Percentiles rank a stretch among this genome's conserved stretches.
These are phyloP conservation scores for Drechmeria coniospora DNA, from an alignment of 2,329 filamentous ascomycete species.

Conservation along the genomic window DNA sequence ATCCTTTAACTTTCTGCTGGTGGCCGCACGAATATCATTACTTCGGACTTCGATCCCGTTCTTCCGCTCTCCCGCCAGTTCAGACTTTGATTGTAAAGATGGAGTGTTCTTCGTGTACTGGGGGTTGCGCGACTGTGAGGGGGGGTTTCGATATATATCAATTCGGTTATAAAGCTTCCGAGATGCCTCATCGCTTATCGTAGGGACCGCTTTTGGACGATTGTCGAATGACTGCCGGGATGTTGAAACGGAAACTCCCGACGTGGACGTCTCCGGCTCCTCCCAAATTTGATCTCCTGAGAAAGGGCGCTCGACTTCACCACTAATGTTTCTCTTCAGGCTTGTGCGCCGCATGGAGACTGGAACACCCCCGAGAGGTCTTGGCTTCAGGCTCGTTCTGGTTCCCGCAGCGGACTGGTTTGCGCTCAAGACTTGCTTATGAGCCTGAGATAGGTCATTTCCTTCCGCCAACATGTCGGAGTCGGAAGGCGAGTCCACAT, in stretches of 20 bases:
- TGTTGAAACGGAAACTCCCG: constrained; percentile 7
- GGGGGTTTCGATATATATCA: constrained; percentile 75
- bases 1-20: constrained; percentile 75
- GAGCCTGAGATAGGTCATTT: constrained; percentile 21
- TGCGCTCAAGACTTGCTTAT: constrained; percentile 13
- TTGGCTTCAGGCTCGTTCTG: constrained; percentile 25
- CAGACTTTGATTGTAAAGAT: constrained; percentile 15
- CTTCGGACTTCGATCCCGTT: constrained; percentile 71
- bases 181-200: constrained; percentile 20
- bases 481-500: constrained; percentile 26
- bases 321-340: constrained; percentile 54
- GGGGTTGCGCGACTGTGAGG: constrained; percentile 68
- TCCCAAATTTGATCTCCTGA: constrained; percentile 78
- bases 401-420: constrained; percentile 6
- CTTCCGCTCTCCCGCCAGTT: constrained; percentile 40
- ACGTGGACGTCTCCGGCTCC: constrained; percentile 45
- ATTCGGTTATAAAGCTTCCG: too few species aligned
- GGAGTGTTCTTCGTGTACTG: constrained; percentile 57
- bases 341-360: constrained; percentile 41
- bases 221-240: constrained; percentile 16
- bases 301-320: constrained; percentile 50
- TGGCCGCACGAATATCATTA: constrained; percentile 80
- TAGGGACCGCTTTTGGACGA: constrained; percentile 27
- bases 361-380: constrained; percentile 21
- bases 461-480: constrained; percentile 38